A percentile compares a stretch with the other conserved stretches of the same genome.
Conservation (phyloP, 352 stramenopile species). For the Globisporangium spinosum region DNA sequence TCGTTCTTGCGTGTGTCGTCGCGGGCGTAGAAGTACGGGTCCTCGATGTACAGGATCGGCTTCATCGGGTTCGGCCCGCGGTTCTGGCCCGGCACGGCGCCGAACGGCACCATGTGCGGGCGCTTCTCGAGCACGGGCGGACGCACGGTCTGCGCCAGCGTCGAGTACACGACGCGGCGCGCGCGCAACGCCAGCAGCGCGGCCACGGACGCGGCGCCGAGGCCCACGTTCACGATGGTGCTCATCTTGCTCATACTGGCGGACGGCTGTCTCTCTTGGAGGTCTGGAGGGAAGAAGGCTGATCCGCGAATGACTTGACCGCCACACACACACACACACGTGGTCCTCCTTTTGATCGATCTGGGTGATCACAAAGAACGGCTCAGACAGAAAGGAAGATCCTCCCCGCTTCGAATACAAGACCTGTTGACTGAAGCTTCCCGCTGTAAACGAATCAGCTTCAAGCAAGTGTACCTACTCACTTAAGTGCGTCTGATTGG, state of each 20-base stretch:
- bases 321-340: background rate
- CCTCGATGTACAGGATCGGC: slow-evolving; percentile 84
- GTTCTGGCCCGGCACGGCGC: slow-evolving; percentile 73
- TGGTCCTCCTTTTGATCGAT: background rate
- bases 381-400: background rate
- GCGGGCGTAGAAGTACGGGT: slow-evolving; percentile 95
- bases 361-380: background rate
- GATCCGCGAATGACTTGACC: background rate
- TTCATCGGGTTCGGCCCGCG: slow-evolving; percentile 86
- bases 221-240: slow-evolving; percentile 39
- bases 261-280: background rate
- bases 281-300: background rate
- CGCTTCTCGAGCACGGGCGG: slow-evolving; percentile 68
- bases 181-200: slow-evolving; percentile 55
- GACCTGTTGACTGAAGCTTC: background rate
- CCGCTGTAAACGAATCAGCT: background rate
- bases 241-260: slow-evolving; percentile 53
- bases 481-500: background rate
- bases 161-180: slow-evolving; percentile 61
- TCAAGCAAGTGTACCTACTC: background rate
- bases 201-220: slow-evolving; percentile 51
- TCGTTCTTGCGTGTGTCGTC: slow-evolving; percentile 91
- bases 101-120: slow-evolving; percentile 81
- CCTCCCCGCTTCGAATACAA: background rate
- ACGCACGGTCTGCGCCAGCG: slow-evolving; percentile 31